phyloP scores from a whole-genome alignment of 148 eudicot species.

The Bassia scoparia region DNA sequence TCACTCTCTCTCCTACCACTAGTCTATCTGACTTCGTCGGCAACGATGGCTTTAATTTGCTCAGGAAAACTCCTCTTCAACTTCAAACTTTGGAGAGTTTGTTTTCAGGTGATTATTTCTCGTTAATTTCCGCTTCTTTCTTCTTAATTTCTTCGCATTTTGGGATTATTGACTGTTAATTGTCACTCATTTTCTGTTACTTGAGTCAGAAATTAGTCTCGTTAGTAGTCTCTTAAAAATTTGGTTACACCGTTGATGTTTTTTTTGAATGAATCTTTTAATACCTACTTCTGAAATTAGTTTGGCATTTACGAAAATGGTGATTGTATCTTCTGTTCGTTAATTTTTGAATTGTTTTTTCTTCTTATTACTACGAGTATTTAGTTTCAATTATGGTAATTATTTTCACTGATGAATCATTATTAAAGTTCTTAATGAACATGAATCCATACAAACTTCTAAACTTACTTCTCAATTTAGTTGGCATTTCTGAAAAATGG shows the following conservation, averaged over 20 bases:
- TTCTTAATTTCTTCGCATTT: background rate
- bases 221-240: background rate
- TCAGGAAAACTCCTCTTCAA: constrained; percentile 40
- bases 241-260: background rate
- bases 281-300: background rate
- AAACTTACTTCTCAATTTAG: background rate
- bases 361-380: too few relatives aligned
- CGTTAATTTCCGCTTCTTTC: background rate
- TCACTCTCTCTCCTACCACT: constrained; percentile 14
- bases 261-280: background rate
- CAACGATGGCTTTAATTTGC: constrained; percentile 26
- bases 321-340: background rate
- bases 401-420: too few relatives aligned
- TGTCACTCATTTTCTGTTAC: background rate
- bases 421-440: too few relatives aligned
- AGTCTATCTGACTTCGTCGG: constrained; percentile 13
- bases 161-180: background rate
- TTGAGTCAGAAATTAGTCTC: background rate
- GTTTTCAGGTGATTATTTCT: constrained; percentile 28
- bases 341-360: background rate
- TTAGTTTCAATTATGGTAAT: background rate
- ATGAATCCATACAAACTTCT: background rate
- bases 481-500: background rate
- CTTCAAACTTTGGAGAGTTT: constrained; percentile 41
- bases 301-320: background rate